Percentiles rank a stretch among this genome's conserved stretches.
Evolutionary conservation across 1,139 yeast species (phyloP).

Genomic region (Yamadazyma oceani): DNA sequence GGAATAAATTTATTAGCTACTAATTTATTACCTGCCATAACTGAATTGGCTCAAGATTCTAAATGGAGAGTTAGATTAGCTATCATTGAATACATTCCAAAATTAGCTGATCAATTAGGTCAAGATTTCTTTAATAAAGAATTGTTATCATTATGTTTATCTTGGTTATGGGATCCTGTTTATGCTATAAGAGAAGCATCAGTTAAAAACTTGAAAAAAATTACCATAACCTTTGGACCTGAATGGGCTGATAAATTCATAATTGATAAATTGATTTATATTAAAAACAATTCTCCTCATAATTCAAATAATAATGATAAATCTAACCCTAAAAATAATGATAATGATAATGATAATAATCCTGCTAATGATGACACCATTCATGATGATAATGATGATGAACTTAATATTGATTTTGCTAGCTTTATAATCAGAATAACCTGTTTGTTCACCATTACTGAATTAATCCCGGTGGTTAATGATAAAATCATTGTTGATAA

Average conservation of each 20-base stretch:
- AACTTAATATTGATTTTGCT: slow-evolving; percentile 46
- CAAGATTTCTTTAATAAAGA: slow-evolving; percentile 91
- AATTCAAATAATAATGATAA: slow-evolving; percentile 10
- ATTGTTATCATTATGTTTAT: slow-evolving; percentile 84
- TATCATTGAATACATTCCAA: slow-evolving; percentile 93
- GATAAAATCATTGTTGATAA: slow-evolving; percentile 57
- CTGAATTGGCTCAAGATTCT: slow-evolving; percentile 93
- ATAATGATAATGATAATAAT: slow-evolving; percentile 15
- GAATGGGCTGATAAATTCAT: slow-evolving; percentile 91
- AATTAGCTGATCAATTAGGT: slow-evolving; percentile 94
- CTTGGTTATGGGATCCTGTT: slow-evolving; percentile 98
- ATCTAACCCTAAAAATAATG: slow-evolving; percentile 8
- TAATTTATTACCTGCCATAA: slow-evolving; percentile 89
- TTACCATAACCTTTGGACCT: slow-evolving; percentile 86
- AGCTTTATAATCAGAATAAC: slow-evolving; percentile 91
- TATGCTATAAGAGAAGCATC: slow-evolving; percentile 97
- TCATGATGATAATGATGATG: slow-evolving; percentile 26
- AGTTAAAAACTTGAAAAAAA: slow-evolving; percentile 73
- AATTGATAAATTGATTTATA: slow-evolving; percentile 63
- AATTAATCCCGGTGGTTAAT: slow-evolving; percentile 69
- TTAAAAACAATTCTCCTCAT: slow-evolving; percentile 13
- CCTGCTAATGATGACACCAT: slow-evolving; percentile 18
- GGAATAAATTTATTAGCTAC: slow-evolving; percentile 88
- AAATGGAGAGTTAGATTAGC: slow-evolving; percentile 99
- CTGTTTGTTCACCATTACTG: slow-evolving; percentile 82